Percentiles rank a stretch among this genome's conserved stretches.
phyloP scores from a whole-genome alignment of 2,329 filamentous ascomycete species.

The Fusarium buharicum region DNA sequence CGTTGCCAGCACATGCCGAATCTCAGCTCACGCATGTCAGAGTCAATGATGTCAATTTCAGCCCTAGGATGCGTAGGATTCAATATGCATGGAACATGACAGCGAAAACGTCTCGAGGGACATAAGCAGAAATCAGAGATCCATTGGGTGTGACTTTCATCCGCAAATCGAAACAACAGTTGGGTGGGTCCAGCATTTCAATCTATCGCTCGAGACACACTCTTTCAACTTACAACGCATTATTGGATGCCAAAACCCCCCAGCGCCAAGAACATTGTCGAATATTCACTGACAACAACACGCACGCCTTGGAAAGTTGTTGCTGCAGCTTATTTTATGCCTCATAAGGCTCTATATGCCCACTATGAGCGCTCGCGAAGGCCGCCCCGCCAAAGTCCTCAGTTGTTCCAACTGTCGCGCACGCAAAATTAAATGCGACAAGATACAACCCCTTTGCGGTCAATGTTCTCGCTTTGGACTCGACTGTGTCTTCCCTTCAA shows the following conservation, averaged over 20 bases:
- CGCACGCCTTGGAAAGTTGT: neutral
- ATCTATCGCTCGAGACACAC: constrained; percentile 3
- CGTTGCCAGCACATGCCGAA: neutral
- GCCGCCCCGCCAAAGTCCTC: constrained; percentile 50
- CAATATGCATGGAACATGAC: constrained; percentile 1
- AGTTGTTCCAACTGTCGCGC: constrained; percentile 71
- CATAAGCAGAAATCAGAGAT: neutral
- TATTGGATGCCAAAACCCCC: neutral
- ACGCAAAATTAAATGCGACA: constrained; percentile 70
- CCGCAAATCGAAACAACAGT: constrained; percentile 31
- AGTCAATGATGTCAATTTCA: constrained; percentile 5
- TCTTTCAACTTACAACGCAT: neutral
- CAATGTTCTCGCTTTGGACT: constrained; percentile 61
- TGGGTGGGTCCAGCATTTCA: constrained; percentile 30
- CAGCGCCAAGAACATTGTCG: constrained; percentile 4
- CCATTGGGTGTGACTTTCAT: neutral
- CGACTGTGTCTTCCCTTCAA: constrained; percentile 60
- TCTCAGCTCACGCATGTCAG: neutral
- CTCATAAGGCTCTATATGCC: neutral
- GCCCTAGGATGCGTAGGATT: constrained; percentile 4
- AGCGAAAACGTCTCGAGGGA: neutral
- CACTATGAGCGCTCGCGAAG: constrained; percentile 37
- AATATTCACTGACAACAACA: neutral
- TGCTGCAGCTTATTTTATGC: neutral
- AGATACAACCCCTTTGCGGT: constrained; percentile 62